Percentiles rank a stretch among this genome's conserved stretches.
Conservation (phyloP, 805 yeast genomes). For the Metschnikowia baotianmanensis region DNA sequence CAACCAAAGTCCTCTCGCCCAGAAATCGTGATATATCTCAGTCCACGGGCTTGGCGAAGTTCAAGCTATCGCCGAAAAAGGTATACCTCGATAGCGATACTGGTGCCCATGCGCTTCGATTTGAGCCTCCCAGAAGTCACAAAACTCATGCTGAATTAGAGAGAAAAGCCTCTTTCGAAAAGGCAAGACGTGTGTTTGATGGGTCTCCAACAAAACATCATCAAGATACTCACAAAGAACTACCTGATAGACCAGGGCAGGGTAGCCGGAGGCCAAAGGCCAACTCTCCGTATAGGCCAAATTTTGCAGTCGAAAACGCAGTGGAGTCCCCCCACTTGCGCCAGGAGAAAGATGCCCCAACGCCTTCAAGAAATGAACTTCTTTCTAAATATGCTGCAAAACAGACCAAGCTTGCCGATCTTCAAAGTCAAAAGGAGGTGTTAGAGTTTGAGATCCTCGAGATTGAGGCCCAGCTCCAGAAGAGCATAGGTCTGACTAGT, state of each 20-base stretch:
- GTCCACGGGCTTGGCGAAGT: slow-evolving; percentile 40
- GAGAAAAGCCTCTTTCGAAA: slow-evolving; percentile 6
- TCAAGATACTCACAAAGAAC: not conserved
- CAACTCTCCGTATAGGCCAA: slow-evolving; percentile 5
- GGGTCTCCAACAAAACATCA: slow-evolving; percentile 1
- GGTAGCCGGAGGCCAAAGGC: not conserved
- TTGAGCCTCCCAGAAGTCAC: slow-evolving; percentile 3
- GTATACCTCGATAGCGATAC: not conserved
- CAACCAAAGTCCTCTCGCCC: slow-evolving; percentile 5
- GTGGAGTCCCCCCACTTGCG: not conserved
- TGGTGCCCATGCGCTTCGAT: not conserved
- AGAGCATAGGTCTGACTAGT: slow-evolving; percentile 13
- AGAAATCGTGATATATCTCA: slow-evolving; percentile 42
- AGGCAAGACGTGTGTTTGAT: slow-evolving; percentile 8
- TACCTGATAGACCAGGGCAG: not conserved
- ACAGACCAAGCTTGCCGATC: slow-evolving; percentile 51
- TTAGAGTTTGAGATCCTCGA: slow-evolving; percentile 36
- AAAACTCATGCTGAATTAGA: slow-evolving; percentile 2
- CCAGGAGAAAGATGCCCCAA: too few species aligned
- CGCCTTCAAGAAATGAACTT: slow-evolving; percentile 11
- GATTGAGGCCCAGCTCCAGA: slow-evolving; percentile 19
- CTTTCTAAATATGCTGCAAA: slow-evolving; percentile 42
- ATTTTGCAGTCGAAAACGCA: slow-evolving; percentile 7
- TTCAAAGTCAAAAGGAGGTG: slow-evolving; percentile 39
- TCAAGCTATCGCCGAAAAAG: slow-evolving; percentile 9